Evolutionary conservation across 2,329 filamentous ascomycete genomes (phyloP).

Genomic region (Hymenoscyphus albidus): DNA sequence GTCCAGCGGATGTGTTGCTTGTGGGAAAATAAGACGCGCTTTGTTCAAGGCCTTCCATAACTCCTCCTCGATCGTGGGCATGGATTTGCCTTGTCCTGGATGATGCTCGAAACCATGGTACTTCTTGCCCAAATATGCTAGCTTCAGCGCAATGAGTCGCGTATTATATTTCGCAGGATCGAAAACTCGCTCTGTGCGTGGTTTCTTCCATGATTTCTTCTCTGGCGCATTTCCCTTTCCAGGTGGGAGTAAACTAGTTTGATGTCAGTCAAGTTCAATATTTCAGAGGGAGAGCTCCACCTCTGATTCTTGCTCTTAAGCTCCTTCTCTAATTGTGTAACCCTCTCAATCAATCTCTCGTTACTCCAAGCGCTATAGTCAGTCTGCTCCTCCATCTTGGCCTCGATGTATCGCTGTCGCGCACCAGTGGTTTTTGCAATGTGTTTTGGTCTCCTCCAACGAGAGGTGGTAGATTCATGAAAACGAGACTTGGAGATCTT

Average conservation of each 20-base stretch:
- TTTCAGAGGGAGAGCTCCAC: constrained; percentile 20
- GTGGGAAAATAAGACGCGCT: constrained; percentile 74
- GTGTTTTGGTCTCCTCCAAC: constrained; percentile 20
- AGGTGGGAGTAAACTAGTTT: constrained; percentile 3
- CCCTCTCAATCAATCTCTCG: constrained; percentile 62
- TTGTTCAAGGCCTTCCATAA: constrained; percentile 87
- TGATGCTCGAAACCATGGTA: constrained; percentile 95
- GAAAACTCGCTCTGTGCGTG: constrained; percentile 40
- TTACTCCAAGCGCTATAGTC: constrained; percentile 66
- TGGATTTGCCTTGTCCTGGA: constrained; percentile 59
- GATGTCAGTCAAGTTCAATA: background rate
- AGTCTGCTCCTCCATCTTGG: constrained; percentile 27
- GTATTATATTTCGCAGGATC: constrained; percentile 80
- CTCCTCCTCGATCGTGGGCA: constrained; percentile 87
- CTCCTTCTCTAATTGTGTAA: constrained; percentile 64
- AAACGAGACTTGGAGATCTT: constrained; percentile 10
- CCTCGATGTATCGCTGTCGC: constrained; percentile 6
- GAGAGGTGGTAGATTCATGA: constrained; percentile 19
- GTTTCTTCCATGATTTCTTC: constrained; percentile 41
- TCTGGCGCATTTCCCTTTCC: constrained; percentile 11
- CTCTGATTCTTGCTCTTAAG: constrained; percentile 48
- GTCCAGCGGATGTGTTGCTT: constrained; percentile 39
- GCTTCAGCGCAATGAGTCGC: constrained; percentile 82
- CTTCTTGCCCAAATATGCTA: constrained; percentile 85
- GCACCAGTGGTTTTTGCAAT: background rate